Conservation (phyloP, 129 eudicot genomes). For the Tagetes erecta region DNA sequence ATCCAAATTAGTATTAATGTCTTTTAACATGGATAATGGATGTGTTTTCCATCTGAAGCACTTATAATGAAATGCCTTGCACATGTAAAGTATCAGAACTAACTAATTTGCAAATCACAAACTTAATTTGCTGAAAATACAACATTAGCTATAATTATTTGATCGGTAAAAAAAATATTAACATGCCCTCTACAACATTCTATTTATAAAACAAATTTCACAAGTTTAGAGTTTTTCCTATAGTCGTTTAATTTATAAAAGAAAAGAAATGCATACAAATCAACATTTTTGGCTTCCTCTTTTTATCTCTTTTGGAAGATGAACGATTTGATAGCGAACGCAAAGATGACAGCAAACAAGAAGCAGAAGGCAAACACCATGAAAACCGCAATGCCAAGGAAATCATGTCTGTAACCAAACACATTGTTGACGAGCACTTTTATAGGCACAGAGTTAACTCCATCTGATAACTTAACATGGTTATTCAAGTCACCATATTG, state of each 20-base stretch:
- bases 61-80: neutral
- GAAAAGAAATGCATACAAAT: neutral
- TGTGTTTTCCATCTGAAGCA: neutral
- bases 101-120: constrained; percentile 18
- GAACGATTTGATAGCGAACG: constrained; percentile 84
- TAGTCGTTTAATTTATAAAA: constrained; percentile 11
- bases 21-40: neutral
- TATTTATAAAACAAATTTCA: constrained; percentile 29
- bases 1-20: too few species aligned
- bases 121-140: constrained; percentile 8
- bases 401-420: constrained; percentile 85
- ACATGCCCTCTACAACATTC: constrained; percentile 35
- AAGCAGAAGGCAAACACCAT: constrained; percentile 78
- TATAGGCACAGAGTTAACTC: constrained; percentile 47
- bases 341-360: constrained; percentile 76
- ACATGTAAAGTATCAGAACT: constrained; percentile 1
- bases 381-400: constrained; percentile 63
- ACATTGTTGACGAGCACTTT: constrained; percentile 55
- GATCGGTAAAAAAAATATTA: constrained; percentile 21
- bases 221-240: constrained; percentile 24
- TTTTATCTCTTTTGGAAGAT: constrained; percentile 85
- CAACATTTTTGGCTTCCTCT: neutral
- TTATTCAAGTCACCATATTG: constrained; percentile 67
- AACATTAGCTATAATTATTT: constrained; percentile 21
- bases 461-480: constrained; percentile 63